Evolutionary conservation across 2,329 filamentous ascomycete species (phyloP), one percentile per base, ranked within the genome.

Genomic region (Claviceps fusiformis): DNA sequence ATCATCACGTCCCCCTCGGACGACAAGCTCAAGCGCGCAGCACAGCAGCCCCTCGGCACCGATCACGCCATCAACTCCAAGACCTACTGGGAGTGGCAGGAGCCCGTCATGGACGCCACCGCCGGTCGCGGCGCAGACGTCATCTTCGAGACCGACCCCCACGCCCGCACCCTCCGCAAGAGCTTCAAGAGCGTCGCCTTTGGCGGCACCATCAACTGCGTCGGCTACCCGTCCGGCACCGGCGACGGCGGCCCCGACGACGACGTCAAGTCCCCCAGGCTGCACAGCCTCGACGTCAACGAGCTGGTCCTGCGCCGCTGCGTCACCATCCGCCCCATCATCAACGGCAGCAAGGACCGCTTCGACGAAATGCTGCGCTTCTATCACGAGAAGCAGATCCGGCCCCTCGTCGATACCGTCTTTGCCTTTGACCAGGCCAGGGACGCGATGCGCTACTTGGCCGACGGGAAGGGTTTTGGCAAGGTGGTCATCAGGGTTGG

Each of bases 281-380:
- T 59, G 58, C 78, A 81, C 64, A 65, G 78, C 48, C 70, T 77
- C 8, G 83, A 84, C 59, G 76, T 82, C 15, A 86, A 85, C 60
- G 67, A 86, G 33, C 68, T 77, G 54, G 74, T 74, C n/a, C 58
- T 75, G 58, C 59, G 70, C 54, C 64, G 71, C 56, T 76, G 75
- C 57, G 71, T 74, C 15, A 76, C 74, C 37, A 64, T 77, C 52
- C 74, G 74, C 61, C 73, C 83, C 0, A 76, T 86, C 7, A 61
- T 85, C 33, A 85, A 85, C 64, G 83, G 83, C 0, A 81, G 83
- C 10, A 63, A 67, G 55, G 71, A 75, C 50, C 65, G 72, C 46
- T 74, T 81, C 56, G 75, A 78, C 65, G 78, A 81, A 66, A 79
- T 81, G 75, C 59, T 75, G 43, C 55, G 50, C 37, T 75, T 76